A percentile compares a stretch with the other conserved stretches of the same genome.
These are phyloP conservation scores for Fusarium poae DNA, from an alignment of 2,329 filamentous ascomycete genomes.

Conservation along the genomic window DNA sequence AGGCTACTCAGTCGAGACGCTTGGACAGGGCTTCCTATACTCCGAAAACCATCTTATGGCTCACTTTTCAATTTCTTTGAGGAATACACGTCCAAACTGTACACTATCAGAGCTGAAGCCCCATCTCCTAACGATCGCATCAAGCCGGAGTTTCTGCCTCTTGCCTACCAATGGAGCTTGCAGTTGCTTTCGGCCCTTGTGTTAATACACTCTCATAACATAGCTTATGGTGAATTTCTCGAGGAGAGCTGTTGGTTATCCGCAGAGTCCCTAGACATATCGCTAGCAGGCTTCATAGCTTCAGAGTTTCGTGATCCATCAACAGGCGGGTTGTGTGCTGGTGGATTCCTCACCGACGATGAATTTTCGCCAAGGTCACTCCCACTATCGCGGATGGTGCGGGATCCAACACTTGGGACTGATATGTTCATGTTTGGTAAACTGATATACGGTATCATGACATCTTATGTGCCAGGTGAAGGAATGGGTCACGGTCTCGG, in stretches of 20 bases:
- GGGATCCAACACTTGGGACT: neutral
- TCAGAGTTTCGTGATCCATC: neutral
- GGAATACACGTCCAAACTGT: neutral
- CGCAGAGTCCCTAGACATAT: neutral
- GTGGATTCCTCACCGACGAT: neutral
- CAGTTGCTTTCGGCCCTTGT: neutral
- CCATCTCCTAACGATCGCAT: neutral
- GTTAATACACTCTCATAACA: neutral
- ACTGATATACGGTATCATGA: neutral
- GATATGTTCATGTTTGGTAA: constrained; percentile 8
- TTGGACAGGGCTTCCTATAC: constrained; percentile 8
- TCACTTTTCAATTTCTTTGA: neutral
- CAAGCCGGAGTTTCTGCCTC: neutral
- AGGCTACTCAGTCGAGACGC: neutral
- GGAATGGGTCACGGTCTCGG: neutral
- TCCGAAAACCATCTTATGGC: neutral
- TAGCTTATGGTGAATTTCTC: neutral
- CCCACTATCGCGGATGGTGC: neutral
- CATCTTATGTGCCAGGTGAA: neutral
- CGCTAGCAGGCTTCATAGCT: neutral
- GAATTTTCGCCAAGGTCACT: neutral
- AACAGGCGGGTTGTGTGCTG: neutral
- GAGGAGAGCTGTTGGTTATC: neutral
- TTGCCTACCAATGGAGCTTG: constrained; percentile 7
- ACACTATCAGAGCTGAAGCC: fast-evolving